Conservation (phyloP, 2,329 filamentous ascomycete species). For the Ophiostoma pallidulum region DNA sequence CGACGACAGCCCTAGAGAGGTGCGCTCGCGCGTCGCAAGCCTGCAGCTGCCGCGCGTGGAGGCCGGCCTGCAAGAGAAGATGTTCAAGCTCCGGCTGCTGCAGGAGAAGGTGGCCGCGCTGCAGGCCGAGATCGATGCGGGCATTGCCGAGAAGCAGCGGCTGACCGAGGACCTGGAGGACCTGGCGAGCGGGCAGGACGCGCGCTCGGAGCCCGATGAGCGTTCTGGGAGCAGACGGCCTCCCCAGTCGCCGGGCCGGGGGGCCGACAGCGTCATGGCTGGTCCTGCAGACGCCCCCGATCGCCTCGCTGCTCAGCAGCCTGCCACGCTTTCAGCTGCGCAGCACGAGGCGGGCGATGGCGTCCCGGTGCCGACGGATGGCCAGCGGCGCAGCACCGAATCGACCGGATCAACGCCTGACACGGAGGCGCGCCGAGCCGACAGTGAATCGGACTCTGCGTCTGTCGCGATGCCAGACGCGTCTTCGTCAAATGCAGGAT, state of each 20-base stretch:
- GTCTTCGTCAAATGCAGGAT: not conserved
- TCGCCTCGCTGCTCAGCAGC: too few species aligned
- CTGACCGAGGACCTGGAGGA: slow-evolving; percentile 25
- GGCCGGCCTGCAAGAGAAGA: slow-evolving; percentile 33
- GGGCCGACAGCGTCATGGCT: too few species aligned
- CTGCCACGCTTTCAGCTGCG: too few species aligned
- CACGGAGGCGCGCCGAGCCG: not conserved
- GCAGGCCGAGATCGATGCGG: slow-evolving; percentile 35
- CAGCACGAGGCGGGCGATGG: too few species aligned
- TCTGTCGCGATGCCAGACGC: slow-evolving; percentile 1
- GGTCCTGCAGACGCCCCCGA: too few species aligned
- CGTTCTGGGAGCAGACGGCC: not conserved
- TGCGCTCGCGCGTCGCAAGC: slow-evolving; percentile 29
- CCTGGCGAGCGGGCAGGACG: slow-evolving; percentile 29
- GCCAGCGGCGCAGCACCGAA: too few species aligned
- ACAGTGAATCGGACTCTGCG: not conserved
- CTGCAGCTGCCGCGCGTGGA: slow-evolving; percentile 31
- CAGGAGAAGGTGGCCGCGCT: slow-evolving; percentile 39
- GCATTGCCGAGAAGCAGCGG: slow-evolving; percentile 25
- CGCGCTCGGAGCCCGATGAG: slow-evolving; percentile 19
- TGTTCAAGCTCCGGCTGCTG: slow-evolving; percentile 36
- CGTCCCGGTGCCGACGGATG: too few species aligned
- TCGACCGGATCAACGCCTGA: too few species aligned
- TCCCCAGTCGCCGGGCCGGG: too few species aligned
- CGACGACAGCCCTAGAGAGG: slow-evolving; percentile 16